These are phyloP conservation scores for Tylopilus sp. DNA, from an alignment of 768 basidiomycete genomes.

Conservation along the genomic window DNA sequence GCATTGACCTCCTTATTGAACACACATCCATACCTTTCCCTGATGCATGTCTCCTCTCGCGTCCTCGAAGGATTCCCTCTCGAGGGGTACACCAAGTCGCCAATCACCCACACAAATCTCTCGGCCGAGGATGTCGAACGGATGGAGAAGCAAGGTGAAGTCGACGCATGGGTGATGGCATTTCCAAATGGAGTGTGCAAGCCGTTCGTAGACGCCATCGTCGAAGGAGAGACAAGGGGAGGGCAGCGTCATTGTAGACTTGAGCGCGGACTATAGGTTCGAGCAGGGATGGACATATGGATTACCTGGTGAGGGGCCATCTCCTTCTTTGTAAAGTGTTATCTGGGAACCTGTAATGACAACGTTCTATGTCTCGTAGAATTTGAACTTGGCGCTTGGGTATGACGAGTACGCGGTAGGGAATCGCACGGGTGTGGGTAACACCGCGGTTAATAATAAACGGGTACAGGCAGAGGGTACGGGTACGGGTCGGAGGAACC, in stretches of 20 bases:
- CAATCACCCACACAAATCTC: constrained; percentile 78
- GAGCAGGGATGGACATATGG: constrained; percentile 97
- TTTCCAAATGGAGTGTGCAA: constrained; percentile 97
- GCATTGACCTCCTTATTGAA: constrained; percentile 86
- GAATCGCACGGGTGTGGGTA: no score
- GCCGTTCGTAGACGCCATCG: constrained; percentile 94
- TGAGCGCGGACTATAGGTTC: constrained; percentile 94
- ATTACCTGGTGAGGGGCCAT: constrained; percentile 86
- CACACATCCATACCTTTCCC: constrained; percentile 80
- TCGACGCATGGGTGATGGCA: constrained; percentile 99
- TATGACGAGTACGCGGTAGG: constrained; percentile 81
- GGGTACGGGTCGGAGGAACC: no score
- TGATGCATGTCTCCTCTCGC: constrained; percentile 95
- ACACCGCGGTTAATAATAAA: no score
- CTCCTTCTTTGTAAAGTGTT: constrained; percentile 30
- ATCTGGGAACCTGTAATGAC: constrained; percentile 34
- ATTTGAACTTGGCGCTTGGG: constrained; percentile 86
- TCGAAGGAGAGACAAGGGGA: constrained; percentile 47
- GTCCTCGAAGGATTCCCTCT: constrained; percentile 84
- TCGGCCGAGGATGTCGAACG: constrained; percentile 72
- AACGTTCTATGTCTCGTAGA: constrained; percentile 58
- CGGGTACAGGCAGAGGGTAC: no score
- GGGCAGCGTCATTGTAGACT: constrained; percentile 79
- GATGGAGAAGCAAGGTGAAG: constrained; percentile 87
- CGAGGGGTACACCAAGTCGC: constrained; percentile 74